Evolutionary conservation across 805 yeast genomes (phyloP), one percentile per base, ranked within the genome.

Genomic region (Barnettozyma pratensis): DNA sequence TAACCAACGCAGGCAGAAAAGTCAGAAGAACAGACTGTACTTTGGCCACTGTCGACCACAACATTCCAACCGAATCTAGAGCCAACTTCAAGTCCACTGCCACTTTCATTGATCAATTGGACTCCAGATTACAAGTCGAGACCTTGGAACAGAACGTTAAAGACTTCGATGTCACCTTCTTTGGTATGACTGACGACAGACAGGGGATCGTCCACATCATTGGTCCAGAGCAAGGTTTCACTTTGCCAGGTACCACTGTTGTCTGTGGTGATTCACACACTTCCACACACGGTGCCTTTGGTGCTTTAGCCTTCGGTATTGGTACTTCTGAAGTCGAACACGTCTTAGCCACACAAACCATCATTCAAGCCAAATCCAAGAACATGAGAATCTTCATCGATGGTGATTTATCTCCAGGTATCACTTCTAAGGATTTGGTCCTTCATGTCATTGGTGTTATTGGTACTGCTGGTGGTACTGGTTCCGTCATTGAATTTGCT

Each of bases 391-490:
- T 94, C 58, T 68, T 75, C 53, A 87, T 94, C 28, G 81, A 83
- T 51, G 99, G 99, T 55, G 86, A 85, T 57, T 78, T 94, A 57
- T 70, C 75, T 37, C 86, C 87, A 37, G 98, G 97, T 46, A 85
- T 94, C 68, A 92, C 99, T 19, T 94, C 98, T 41, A 94, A 94
- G 76, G 99, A 94, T 72, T 75, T 94, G 60, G 83, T 94, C 57
- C 77, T 94, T 52, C 98, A 94, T 67, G 94, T 94, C 40, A 94
- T 94, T 63, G 97, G 97, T 59, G 82, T 83, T 45, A 94, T 94
- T 64, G 99, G 99, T 72, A 94, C 99, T 56, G 99, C 99, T 52
- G 99, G 99, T 71, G 99, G 99, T 73, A 94, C 98, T 50, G 99
- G 99, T 46, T 75, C 82, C 61, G 99, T 94, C 50, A 87, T 94